phyloP scores from a whole-genome alignment of 345 rosid genomes.

The Tarenaya hassleriana region DNA sequence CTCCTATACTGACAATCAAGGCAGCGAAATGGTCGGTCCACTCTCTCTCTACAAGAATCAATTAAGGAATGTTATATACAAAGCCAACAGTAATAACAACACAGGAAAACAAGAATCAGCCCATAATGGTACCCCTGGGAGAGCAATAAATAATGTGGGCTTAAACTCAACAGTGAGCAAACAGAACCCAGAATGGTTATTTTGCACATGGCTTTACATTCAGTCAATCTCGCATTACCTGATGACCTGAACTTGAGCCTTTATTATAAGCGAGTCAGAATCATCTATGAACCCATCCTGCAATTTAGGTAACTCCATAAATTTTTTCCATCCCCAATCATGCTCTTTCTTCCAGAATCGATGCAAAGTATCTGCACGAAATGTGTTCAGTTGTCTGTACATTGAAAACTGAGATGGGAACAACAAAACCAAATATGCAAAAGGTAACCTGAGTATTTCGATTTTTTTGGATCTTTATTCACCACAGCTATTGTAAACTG shows the following conservation, averaged over 20 bases:
- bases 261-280: conserved; percentile 71
- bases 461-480: conserved; percentile 84
- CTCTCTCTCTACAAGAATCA: conserved; percentile 57
- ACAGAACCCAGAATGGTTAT: neutral
- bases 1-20: conserved; percentile 76
- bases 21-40: conserved; percentile 91
- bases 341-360: conserved; percentile 92
- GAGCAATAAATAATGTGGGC: neutral
- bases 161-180: neutral
- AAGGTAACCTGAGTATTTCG: conserved; percentile 75
- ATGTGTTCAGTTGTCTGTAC: conserved; percentile 19
- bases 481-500: conserved; percentile 91
- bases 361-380: conserved; percentile 70
- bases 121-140: neutral
- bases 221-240: conserved; percentile 41
- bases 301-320: conserved; percentile 82
- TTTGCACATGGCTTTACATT: conserved; percentile 10
- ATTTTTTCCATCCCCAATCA: conserved; percentile 97
- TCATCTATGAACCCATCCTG: conserved; percentile 83
- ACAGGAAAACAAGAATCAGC: too few relatives aligned
- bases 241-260: conserved; percentile 95
- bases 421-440: conserved; percentile 12
- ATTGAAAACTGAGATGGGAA: conserved; percentile 6
- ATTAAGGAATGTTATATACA: neutral
- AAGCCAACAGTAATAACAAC: neutral